phyloP scores from a whole-genome alignment of 345 rosid species.

The Brassica nigra region DNA sequence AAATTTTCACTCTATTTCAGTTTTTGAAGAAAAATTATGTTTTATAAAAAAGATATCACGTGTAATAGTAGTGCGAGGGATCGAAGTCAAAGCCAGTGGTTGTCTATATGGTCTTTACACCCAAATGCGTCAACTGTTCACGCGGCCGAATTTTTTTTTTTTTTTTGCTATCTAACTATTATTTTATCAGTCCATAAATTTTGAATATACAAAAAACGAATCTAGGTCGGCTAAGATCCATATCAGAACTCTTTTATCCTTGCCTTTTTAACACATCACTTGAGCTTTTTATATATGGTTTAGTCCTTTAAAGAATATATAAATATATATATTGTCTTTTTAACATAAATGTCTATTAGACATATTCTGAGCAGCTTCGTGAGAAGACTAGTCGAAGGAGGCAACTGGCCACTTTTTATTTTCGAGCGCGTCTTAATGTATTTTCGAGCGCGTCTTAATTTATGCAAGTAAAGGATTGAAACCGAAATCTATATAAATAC shows the following conservation, averaged over 20 bases:
- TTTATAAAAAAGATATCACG: too few species aligned
- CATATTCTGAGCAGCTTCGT: not conserved
- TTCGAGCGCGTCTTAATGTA: not conserved
- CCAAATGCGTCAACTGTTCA: not conserved
- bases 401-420: not conserved
- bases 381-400: not conserved
- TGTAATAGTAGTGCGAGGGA: too few species aligned
- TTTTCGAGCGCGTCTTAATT: not conserved
- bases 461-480: not conserved
- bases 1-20: too few species aligned
- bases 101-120: not conserved
- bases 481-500: not conserved
- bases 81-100: too few species aligned
- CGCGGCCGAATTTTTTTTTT: not conserved
- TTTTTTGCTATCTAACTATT: too few species aligned
- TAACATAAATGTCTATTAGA: not conserved
- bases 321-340: too few species aligned
- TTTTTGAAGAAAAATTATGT: too few species aligned
- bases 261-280: not conserved
- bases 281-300: not conserved
- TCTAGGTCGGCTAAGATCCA: not conserved
- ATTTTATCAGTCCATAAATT: too few species aligned
- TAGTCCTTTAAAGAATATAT: too few species aligned
- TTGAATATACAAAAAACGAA: too few species aligned
- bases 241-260: not conserved